phyloP scores from a whole-genome alignment of 306 rosid genomes.

The Trifolium fragiferum region DNA sequence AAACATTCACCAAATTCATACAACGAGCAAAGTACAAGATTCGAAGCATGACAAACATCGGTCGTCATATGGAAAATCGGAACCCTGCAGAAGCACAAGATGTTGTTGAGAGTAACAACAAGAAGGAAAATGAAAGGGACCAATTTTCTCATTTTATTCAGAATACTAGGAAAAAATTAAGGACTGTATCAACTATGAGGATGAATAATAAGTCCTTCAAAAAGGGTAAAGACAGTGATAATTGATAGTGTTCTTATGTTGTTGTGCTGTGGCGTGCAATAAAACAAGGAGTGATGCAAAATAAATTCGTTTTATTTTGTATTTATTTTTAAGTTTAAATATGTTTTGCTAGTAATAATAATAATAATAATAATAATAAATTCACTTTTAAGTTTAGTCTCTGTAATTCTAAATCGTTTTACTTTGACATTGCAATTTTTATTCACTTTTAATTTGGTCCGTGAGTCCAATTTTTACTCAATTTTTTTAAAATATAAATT shows the following conservation, averaged over 20 bases:
- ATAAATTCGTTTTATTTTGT: no score
- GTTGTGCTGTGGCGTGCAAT: not conserved
- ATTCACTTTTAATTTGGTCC: no score
- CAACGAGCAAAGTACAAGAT: conserved; percentile 30
- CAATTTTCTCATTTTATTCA: conserved; percentile 53
- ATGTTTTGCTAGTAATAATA: no score
- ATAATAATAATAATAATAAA: no score
- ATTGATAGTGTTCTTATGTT: not conserved
- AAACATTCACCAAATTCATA: conserved; percentile 45
- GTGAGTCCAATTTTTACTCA: no score
- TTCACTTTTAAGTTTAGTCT: no score
- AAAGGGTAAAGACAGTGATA: conserved; percentile 12
- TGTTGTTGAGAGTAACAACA: conserved; percentile 19
- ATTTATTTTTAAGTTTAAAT: no score
- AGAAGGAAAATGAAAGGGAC: conserved; percentile 37
- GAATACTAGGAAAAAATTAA: conserved; percentile 43
- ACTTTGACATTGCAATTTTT: no score
- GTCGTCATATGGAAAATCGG: not conserved
- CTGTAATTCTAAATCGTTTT: no score
- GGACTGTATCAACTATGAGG: conserved; percentile 38
- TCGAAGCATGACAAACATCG: conserved; percentile 34
- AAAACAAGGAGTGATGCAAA: not conserved
- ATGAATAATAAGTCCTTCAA: conserved; percentile 39
- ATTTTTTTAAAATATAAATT: no score
- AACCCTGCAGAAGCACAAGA: not conserved